Conservation (phyloP, 768 basidiomycete genomes). For the Russula vinacea region DNA sequence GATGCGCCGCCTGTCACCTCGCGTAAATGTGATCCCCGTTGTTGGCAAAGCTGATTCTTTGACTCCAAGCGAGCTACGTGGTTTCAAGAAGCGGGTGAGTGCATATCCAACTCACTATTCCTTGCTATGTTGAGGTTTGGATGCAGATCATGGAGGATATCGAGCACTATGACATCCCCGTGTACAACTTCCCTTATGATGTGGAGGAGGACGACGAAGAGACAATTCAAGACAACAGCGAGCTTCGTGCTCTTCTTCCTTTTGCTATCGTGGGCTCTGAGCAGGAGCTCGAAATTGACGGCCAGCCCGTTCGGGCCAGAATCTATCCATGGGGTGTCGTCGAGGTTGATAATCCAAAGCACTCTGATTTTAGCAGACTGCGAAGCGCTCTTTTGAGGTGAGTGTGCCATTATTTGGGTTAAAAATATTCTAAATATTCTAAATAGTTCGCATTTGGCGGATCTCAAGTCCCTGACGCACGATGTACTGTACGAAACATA, state of each 20-base stretch:
- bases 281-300: constrained; percentile 92
- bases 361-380: constrained; percentile 96
- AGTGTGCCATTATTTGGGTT: constrained; percentile 30
- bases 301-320: constrained; percentile 85
- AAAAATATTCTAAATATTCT: constrained; percentile 12
- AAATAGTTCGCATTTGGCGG: constrained; percentile 83
- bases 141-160: constrained; percentile 98
- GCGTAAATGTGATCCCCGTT: constrained; percentile 98
- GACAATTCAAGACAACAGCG: constrained; percentile 95
- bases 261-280: constrained; percentile 98
- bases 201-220: constrained; percentile 99
- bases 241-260: constrained; percentile 87
- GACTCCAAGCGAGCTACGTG: constrained; percentile 87
- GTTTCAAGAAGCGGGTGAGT: constrained; percentile 90
- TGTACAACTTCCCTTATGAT: constrained; percentile 99
- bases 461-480: constrained; percentile 90
- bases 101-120: not conserved
- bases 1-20: constrained; percentile 95
- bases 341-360: constrained; percentile 98
- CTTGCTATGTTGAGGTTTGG: constrained; percentile 13
- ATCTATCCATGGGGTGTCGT: constrained; percentile 99
- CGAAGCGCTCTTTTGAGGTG: constrained; percentile 89
- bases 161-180: constrained; percentile 95
- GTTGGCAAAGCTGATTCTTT: constrained; percentile 95
- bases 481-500: constrained; percentile 96